Conservation (phyloP, 78 protist species). For the Pelomyxa schiedti region DNA sequence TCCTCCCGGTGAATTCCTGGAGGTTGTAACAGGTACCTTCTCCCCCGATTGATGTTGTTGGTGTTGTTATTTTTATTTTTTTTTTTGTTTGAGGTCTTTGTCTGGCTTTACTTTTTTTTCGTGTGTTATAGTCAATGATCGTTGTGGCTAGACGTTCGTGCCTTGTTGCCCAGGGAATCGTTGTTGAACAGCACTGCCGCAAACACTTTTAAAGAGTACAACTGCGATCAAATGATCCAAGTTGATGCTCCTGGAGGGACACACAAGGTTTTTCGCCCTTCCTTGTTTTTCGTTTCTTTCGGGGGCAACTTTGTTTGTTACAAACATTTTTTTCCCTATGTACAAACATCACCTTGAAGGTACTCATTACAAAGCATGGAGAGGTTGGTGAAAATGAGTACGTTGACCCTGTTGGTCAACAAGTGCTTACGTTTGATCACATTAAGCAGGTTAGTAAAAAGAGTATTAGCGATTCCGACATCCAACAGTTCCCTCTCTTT, state of each 20-base stretch:
- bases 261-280: neutral
- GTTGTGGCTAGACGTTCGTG: slow-evolving; percentile 12
- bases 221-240: neutral
- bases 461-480: too few species aligned
- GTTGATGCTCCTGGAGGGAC: neutral
- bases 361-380: neutral
- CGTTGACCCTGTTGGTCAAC: neutral
- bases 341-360: neutral
- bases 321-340: neutral
- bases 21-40: slow-evolving; percentile 12
- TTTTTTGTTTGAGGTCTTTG: neutral
- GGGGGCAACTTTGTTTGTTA: too few species aligned
- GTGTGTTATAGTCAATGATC: too few species aligned
- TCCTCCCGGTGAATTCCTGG: slow-evolving; percentile 29
- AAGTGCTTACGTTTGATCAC: neutral
- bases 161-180: neutral
- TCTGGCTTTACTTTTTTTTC: too few species aligned
- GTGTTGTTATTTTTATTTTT: too few species aligned
- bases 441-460: slow-evolving; percentile 1
- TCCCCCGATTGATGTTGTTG: too few species aligned
- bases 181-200: neutral
- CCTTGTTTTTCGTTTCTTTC: too few species aligned
- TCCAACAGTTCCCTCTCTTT: neutral
- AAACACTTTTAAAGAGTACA: neutral
- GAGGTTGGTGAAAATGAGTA: neutral